Percentiles rank a stretch among this genome's conserved stretches.
Evolutionary conservation across 2,329 filamentous ascomycete genomes (phyloP).

Genomic region (Fusarium sp.): DNA sequence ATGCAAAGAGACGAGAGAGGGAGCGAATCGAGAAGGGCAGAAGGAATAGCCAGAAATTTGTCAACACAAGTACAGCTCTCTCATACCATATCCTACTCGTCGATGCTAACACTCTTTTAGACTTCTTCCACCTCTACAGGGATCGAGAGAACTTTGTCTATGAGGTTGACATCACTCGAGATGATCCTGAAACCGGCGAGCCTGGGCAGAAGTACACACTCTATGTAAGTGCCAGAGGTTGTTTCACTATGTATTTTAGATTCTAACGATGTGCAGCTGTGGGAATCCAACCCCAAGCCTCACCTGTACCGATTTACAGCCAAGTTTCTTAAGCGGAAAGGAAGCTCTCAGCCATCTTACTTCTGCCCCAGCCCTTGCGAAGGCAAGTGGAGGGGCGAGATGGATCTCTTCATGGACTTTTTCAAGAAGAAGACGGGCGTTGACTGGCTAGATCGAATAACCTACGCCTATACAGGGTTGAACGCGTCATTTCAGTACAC

Average conservation of each 20-base stretch:
- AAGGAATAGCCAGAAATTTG: conserved; percentile 57
- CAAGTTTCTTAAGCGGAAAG: conserved; percentile 61
- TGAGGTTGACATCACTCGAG: conserved; percentile 70
- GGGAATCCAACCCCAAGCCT: conserved; percentile 72
- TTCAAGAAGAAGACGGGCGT: conserved; percentile 71
- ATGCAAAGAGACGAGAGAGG: conserved; percentile 51
- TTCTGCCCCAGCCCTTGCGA: conserved; percentile 57
- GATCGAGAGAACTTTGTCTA: conserved; percentile 75
- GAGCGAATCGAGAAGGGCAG: conserved; percentile 56
- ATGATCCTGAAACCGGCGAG: conserved; percentile 59
- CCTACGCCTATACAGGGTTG: conserved; percentile 52
- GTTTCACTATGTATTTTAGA: not conserved
- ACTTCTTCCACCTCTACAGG: conserved; percentile 73
- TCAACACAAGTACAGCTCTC: conserved; percentile 61
- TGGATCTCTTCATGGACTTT: conserved; percentile 66
- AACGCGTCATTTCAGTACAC: conserved; percentile 58
- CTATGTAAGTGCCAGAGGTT: conserved; percentile 61
- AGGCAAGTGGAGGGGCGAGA: conserved; percentile 59
- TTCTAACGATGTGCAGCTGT: conserved; percentile 65
- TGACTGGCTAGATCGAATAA: conserved; percentile 69
- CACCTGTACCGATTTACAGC: conserved; percentile 72
- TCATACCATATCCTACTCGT: not conserved
- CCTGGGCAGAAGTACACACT: conserved; percentile 71
- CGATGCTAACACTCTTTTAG: conserved; percentile 53
- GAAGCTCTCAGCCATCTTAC: conserved; percentile 54